Percentiles rank a stretch among this genome's conserved stretches.
These are phyloP conservation scores for Vigna hirtella DNA, from an alignment of 306 rosid genomes.

Conservation along the genomic window DNA sequence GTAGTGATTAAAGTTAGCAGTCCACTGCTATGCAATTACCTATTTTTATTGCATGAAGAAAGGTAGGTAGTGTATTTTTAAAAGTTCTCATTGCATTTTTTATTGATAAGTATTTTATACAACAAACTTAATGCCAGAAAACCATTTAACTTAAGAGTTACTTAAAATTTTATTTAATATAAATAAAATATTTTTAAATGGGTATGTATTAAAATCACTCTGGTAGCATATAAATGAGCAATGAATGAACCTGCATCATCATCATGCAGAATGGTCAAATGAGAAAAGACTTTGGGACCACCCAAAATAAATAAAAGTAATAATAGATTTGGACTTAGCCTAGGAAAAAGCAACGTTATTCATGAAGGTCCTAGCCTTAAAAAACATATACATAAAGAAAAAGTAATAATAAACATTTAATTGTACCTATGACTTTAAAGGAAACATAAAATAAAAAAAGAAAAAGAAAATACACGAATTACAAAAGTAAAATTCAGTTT, in stretches of 20 bases:
- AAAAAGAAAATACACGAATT: not conserved
- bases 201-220: not conserved
- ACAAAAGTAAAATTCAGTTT: not conserved
- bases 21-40: not conserved
- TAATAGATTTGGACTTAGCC: slow-evolving; percentile 1
- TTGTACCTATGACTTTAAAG: not conserved
- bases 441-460: not conserved
- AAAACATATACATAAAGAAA: not conserved
- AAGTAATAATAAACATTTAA: not conserved
- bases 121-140: not conserved
- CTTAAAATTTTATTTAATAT: no score
- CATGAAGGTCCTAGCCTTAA: not conserved
- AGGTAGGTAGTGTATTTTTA: not conserved
- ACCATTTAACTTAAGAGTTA: not conserved
- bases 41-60: not conserved
- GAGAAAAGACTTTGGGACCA: slow-evolving; percentile 15
- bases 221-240: not conserved
- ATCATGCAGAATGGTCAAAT: slow-evolving; percentile 41
- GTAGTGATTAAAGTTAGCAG: no score
- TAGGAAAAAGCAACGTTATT: not conserved
- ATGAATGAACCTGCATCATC: slow-evolving; percentile 2
- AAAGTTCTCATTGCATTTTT: not conserved
- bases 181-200: no score
- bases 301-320: slow-evolving; percentile 21
- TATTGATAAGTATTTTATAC: not conserved